Conservation (phyloP, 2,329 filamentous ascomycete species). For the Colletotrichum melonis region DNA sequence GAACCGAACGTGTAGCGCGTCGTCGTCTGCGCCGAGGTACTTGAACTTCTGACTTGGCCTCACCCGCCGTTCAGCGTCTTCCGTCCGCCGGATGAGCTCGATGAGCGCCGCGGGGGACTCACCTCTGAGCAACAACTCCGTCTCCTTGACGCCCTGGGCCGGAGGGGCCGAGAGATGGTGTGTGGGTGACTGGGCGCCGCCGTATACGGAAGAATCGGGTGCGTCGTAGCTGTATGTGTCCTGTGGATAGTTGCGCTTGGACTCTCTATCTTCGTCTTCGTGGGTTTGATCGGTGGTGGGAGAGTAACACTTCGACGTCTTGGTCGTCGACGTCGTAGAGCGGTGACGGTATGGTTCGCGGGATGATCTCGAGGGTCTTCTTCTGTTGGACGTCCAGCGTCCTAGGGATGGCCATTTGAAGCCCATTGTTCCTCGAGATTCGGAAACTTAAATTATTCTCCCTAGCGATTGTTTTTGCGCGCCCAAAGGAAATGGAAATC, state of each 20-base stretch:
- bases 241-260: no score
- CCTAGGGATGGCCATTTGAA: neutral
- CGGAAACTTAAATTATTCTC: neutral
- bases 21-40: neutral
- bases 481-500: no score
- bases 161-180: neutral
- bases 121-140: constrained; percentile 3
- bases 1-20: neutral
- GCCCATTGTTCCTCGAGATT: neutral
- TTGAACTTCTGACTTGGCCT: neutral
- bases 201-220: no score
- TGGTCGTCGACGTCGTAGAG: neutral
- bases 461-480: no score
- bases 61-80: neutral
- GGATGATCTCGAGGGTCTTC: neutral
- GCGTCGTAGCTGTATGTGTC: neutral
- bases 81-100: neutral
- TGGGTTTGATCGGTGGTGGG: neutral
- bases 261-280: neutral
- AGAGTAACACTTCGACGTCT: neutral
- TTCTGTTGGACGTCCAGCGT: neutral
- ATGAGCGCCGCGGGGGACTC: neutral
- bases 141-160: neutral
- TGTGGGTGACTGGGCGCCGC: neutral
- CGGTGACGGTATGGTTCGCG: neutral